Conservation (phyloP, 345 rosid species). For the Cardamine resedifolia region DNA sequence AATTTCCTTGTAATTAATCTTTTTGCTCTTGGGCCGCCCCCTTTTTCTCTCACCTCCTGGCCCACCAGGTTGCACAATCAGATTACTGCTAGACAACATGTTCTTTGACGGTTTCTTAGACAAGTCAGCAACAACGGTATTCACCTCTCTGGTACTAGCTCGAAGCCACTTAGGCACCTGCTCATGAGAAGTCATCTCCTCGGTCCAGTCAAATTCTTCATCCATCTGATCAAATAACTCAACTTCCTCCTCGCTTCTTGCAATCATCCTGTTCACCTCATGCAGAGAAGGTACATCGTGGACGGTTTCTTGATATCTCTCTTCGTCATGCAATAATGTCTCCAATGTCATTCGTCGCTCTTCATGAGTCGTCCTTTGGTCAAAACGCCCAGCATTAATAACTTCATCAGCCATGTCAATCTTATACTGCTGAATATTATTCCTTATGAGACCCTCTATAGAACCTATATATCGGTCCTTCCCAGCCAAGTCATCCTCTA, state of each 20-base stretch:
- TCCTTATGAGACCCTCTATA: constrained; percentile 97
- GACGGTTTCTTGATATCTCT: constrained; percentile 96
- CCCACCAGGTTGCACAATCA: constrained; percentile 55
- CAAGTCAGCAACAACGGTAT: constrained; percentile 60
- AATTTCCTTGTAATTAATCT: constrained; percentile 88
- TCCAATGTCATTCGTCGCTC: constrained; percentile 98
- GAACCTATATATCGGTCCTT: constrained; percentile 98
- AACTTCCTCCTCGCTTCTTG: constrained; percentile 93
- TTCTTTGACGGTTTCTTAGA: constrained; percentile 89
- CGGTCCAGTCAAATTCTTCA: constrained; percentile 92
- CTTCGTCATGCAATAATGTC: constrained; percentile 96
- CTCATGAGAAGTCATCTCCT: constrained; percentile 91
- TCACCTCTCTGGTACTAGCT: constrained; percentile 80
- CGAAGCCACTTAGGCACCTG: constrained; percentile 99
- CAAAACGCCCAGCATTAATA: constrained; percentile 99
- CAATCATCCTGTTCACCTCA: constrained; percentile 95
- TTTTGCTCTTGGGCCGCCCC: constrained; percentile 86
- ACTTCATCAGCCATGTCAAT: constrained; percentile 99
- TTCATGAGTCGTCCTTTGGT: constrained; percentile 99
- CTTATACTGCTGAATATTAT: constrained; percentile 98
- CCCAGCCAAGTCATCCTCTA: constrained; percentile 97
- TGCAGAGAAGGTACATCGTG: constrained; percentile 97
- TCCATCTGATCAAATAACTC: constrained; percentile 99
- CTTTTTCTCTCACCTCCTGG: constrained; percentile 77
- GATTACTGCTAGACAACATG: constrained; percentile 50